These are phyloP conservation scores for Musa schizocarpa DNA, from an alignment of 176 grass and related monocot species.

Conservation along the genomic window DNA sequence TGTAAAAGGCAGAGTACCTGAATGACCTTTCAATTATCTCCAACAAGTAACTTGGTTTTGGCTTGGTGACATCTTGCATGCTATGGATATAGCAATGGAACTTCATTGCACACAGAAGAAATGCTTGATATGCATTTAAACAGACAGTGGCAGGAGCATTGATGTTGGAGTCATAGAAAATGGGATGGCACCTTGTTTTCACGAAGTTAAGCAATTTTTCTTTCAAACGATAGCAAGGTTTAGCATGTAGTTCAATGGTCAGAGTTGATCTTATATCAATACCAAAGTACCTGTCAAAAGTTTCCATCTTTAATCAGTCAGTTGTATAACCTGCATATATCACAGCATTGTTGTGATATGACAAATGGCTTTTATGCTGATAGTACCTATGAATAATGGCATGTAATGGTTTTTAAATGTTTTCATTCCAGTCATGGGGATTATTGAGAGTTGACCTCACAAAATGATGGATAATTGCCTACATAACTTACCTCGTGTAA, in stretches of 20 bases:
- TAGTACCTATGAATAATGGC: neutral
- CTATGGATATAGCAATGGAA: slow-evolving; percentile 64
- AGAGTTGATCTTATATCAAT: slow-evolving; percentile 57
- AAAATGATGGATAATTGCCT: neutral
- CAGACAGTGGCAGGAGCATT: slow-evolving; percentile 56
- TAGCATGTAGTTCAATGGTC: slow-evolving; percentile 42
- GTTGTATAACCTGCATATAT: neutral
- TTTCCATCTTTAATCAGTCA: slow-evolving; percentile 4
- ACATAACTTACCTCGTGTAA: slow-evolving; percentile 65
- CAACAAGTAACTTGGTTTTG: slow-evolving; percentile 30
- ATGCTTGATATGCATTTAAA: slow-evolving; percentile 73
- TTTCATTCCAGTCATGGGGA: neutral
- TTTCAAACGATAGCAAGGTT: slow-evolving; percentile 31
- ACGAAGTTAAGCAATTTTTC: slow-evolving; percentile 52
- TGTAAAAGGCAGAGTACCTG: slow-evolving; percentile 34
- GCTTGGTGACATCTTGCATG: slow-evolving; percentile 13
- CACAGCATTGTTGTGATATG: neutral
- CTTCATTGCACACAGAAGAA: slow-evolving; percentile 90
- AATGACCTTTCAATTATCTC: slow-evolving; percentile 50
- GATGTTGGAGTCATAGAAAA: slow-evolving; percentile 78
- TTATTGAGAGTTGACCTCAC: neutral
- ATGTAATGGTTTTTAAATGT: neutral
- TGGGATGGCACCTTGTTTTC: slow-evolving; percentile 71
- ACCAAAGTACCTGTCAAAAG: slow-evolving; percentile 58
- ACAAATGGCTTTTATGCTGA: neutral